A percentile compares a stretch with the other conserved stretches of the same genome.
These are phyloP conservation scores for Gloeopeniophorella convolvens DNA, from an alignment of 768 basidiomycete genomes.

Conservation along the genomic window DNA sequence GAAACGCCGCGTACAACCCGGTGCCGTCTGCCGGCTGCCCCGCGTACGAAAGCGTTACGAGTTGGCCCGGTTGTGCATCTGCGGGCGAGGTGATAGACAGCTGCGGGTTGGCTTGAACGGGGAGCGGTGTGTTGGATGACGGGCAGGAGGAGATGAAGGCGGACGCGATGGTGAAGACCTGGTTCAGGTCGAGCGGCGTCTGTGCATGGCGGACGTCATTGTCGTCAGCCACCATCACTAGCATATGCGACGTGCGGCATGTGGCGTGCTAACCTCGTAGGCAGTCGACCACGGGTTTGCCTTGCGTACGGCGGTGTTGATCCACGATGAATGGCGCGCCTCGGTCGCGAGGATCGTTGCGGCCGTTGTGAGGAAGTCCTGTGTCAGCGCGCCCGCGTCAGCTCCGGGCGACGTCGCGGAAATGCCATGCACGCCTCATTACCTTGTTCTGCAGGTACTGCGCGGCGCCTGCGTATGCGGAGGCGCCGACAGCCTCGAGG, in stretches of 20 bases:
- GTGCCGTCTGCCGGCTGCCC: background rate
- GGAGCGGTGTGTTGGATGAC: constrained; percentile 38
- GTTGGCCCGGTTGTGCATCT: constrained; percentile 29
- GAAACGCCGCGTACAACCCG: background rate
- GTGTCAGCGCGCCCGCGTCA: too few species aligned
- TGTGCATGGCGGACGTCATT: background rate
- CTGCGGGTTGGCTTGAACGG: constrained; percentile 42
- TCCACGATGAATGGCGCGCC: constrained; percentile 47
- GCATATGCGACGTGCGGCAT: too few species aligned
- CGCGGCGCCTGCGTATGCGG: constrained; percentile 55
- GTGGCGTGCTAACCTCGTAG: too few species aligned
- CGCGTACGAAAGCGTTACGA: constrained; percentile 26
- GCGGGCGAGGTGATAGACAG: constrained; percentile 29
- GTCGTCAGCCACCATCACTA: background rate
- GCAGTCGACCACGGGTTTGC: constrained; percentile 40
- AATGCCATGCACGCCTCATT: too few species aligned
- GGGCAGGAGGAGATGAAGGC: constrained; percentile 46
- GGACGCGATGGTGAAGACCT: constrained; percentile 42
- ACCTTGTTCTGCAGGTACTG: constrained; percentile 34
- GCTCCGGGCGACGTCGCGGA: too few species aligned
- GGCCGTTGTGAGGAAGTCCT: background rate
- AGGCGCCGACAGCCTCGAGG: constrained; percentile 48
- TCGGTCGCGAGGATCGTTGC: constrained; percentile 48
- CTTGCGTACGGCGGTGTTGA: constrained; percentile 36
- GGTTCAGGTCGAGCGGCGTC: constrained; percentile 25